phyloP scores from a whole-genome alignment of 2,329 filamentous ascomycete species.

The Talaromyces rugulosus region DNA sequence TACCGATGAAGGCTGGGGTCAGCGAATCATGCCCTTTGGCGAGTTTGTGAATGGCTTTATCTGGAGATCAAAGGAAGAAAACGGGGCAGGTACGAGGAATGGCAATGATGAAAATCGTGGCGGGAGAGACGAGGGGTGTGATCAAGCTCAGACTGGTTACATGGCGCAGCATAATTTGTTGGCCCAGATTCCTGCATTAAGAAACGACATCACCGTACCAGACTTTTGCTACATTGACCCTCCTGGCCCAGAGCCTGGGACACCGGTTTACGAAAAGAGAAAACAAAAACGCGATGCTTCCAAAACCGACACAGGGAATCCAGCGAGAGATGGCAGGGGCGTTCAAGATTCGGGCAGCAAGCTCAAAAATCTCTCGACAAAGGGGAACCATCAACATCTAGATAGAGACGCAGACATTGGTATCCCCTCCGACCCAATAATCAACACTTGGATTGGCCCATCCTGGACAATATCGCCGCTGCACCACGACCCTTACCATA shows the following conservation, averaged over 20 bases:
- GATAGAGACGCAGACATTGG: constrained; percentile 14
- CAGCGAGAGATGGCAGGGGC: constrained; percentile 9
- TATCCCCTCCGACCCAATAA: constrained; percentile 51
- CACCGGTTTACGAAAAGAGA: constrained; percentile 41
- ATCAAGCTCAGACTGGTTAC: constrained; percentile 58
- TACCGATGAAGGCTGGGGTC: constrained; percentile 78
- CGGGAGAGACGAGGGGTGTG: constrained; percentile 2
- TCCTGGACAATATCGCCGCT: constrained; percentile 83
- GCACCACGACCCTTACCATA: constrained; percentile 92
- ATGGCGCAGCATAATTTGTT: constrained; percentile 90
- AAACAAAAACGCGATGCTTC: constrained; percentile 7
- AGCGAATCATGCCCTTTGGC: constrained; percentile 70
- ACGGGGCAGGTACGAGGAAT: not conserved
- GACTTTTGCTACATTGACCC: constrained; percentile 78
- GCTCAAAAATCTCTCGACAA: constrained; percentile 7
- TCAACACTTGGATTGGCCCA: constrained; percentile 94
- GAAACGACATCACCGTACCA: constrained; percentile 71
- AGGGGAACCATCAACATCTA: constrained; percentile 6
- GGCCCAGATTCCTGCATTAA: constrained; percentile 70
- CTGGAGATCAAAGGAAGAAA: constrained; percentile 18
- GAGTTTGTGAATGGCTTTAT: constrained; percentile 66
- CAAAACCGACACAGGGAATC: not conserved
- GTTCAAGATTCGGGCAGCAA: constrained; percentile 33
- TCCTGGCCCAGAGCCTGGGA: constrained; percentile 50
- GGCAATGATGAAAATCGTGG: constrained; percentile 3